Conservation (phyloP, 2,329 filamentous ascomycete species). For the Daldinia eschscholtzii region DNA sequence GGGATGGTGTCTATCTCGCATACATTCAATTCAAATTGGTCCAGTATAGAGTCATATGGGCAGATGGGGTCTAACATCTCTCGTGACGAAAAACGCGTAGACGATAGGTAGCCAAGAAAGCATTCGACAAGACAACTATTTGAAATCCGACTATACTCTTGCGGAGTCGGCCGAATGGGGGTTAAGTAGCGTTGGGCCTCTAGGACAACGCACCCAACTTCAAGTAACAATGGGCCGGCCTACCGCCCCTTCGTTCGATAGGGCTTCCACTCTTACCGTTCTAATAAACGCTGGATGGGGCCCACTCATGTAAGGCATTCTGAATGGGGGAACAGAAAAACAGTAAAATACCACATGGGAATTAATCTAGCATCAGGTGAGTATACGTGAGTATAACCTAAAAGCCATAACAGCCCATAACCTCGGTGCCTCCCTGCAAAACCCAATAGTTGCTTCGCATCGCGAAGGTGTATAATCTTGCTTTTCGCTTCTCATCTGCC, state of each 20-base stretch:
- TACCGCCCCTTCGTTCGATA: conserved; percentile 5
- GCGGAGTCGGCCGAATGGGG: conserved; percentile 13
- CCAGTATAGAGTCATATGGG: conserved; percentile 6
- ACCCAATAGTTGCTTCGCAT: conserved; percentile 1
- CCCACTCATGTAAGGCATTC: conserved; percentile 17
- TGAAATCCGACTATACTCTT: neutral
- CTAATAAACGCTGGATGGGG: neutral
- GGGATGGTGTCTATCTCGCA: neutral
- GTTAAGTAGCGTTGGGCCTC: conserved; percentile 10
- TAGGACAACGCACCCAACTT: conserved; percentile 12
- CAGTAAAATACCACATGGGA: conserved; percentile 4
- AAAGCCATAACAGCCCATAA: conserved; percentile 9
- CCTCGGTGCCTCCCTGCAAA: neutral
- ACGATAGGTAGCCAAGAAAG: conserved; percentile 2
- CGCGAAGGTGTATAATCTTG: conserved; percentile 2
- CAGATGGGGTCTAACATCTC: conserved; percentile 1
- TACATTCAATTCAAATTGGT: conserved; percentile 2
- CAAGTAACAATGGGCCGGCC: neutral
- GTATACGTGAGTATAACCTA: conserved; percentile 4
- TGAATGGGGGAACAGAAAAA: neutral
- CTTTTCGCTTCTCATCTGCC: conserved; percentile 12
- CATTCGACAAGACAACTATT: conserved; percentile 7
- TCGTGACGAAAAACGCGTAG: conserved; percentile 5
- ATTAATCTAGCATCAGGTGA: conserved; percentile 12
- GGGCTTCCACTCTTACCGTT: conserved; percentile 4